Evolutionary conservation across 2,329 filamentous ascomycete genomes (phyloP).

Genomic region (Domatiomyces catenatus): DNA sequence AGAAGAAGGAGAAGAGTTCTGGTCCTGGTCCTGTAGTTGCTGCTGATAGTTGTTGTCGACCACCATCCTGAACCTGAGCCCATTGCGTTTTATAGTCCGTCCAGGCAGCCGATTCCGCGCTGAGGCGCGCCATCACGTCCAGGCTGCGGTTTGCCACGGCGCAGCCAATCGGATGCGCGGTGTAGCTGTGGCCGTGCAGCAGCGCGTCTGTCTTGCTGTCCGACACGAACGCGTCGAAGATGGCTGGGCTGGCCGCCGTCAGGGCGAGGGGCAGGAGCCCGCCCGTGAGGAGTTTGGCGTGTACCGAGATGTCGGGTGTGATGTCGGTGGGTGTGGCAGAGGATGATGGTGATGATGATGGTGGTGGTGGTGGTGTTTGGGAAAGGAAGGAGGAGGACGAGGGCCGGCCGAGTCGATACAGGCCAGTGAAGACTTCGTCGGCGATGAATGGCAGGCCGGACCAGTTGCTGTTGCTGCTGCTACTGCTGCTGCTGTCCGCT

Average conservation of each 20-base stretch:
- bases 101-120: slow-evolving; percentile 36
- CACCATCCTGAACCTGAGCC: slow-evolving; percentile 14
- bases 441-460: slow-evolving; percentile 62
- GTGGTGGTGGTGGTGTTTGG: background rate
- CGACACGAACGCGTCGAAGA: slow-evolving; percentile 57
- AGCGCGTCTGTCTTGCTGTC: slow-evolving; percentile 63
- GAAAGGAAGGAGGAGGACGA: slow-evolving; percentile 53
- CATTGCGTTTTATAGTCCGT: slow-evolving; percentile 38
- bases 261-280: slow-evolving; percentile 63
- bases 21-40: background rate
- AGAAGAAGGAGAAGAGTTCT: slow-evolving; percentile 56
- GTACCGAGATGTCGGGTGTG: slow-evolving; percentile 60
- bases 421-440: slow-evolving; percentile 76
- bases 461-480: slow-evolving; percentile 34
- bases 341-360: background rate
- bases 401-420: slow-evolving; percentile 65
- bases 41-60: background rate
- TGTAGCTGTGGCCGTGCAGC: slow-evolving; percentile 76
- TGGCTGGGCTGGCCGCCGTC: slow-evolving; percentile 57
- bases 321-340: slow-evolving; percentile 1
- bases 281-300: slow-evolving; percentile 72
- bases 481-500: too few relatives aligned
- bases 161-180: slow-evolving; percentile 67
- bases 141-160: slow-evolving; percentile 59
- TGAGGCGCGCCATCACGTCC: slow-evolving; percentile 43